phyloP scores from a whole-genome alignment of 2,329 filamentous ascomycete species.

The Talaromyces sp. region DNA sequence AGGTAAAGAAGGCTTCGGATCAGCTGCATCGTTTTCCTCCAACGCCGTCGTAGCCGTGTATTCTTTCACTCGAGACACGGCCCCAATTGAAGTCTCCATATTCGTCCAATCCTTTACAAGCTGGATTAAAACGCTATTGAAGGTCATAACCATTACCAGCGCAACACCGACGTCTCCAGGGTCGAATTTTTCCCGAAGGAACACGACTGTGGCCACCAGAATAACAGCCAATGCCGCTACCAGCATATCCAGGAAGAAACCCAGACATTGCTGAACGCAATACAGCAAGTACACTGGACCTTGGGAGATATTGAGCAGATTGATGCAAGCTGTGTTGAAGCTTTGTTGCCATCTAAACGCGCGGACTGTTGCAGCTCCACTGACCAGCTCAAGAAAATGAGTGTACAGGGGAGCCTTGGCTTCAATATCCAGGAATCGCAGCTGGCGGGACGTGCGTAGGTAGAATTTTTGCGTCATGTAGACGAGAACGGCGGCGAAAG shows the following conservation, averaged over 20 bases:
- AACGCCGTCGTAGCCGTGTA: neutral
- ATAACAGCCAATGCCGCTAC: constrained; percentile 46
- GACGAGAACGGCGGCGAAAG: constrained; percentile 41
- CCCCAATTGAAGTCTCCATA: constrained; percentile 55
- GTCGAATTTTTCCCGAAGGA: constrained; percentile 36
- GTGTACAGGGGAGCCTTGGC: constrained; percentile 56
- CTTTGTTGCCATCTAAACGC: constrained; percentile 48
- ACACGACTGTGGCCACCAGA: constrained; percentile 46
- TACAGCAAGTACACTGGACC: constrained; percentile 54
- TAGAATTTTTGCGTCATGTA: constrained; percentile 54
- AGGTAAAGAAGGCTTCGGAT: too few species aligned
- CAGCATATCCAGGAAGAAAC: constrained; percentile 46
- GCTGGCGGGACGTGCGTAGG: constrained; percentile 55
- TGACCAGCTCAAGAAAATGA: constrained; percentile 54
- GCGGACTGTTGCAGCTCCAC: constrained; percentile 51
- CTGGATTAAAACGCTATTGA: constrained; percentile 47
- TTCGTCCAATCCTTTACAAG: constrained; percentile 51
- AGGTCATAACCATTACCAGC: constrained; percentile 49
- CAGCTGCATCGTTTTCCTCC: too few species aligned
- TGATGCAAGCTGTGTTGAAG: constrained; percentile 41
- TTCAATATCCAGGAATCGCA: constrained; percentile 58
- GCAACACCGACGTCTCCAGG: constrained; percentile 49
- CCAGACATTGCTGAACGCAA: constrained; percentile 55
- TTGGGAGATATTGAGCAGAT: constrained; percentile 50
- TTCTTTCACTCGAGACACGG: constrained; percentile 29